Base-by-base conservation (phyloP, 1,284 basidiomycete species). In the Rhodotorula sp. region DNA sequence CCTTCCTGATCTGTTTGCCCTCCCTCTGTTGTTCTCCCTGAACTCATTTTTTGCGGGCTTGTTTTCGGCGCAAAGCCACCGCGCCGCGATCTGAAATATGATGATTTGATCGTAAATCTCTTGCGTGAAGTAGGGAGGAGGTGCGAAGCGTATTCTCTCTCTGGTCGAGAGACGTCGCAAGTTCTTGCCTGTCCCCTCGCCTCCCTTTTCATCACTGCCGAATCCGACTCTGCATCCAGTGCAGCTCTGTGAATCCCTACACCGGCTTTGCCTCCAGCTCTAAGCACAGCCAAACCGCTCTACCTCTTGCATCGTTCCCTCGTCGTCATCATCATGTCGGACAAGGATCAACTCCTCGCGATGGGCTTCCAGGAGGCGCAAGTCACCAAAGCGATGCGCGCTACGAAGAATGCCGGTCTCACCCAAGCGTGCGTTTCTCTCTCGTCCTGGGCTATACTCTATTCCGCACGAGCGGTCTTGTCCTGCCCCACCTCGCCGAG, bases 321-420 rank as follows among this genome's bases (percentile, higher is more conserved):
- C 58, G 57, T 18, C 23, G 59, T n/a, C 29, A 49, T 23, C 62
- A 70, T 63, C 64, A 60, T n/a, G 52, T 54, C 63, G 20, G 72
- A 68, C 56, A 26, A 26, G 23, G 72, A 71, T 2, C 66, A 64
- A 8, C 65, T 74, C 52, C 51, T 68, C 34, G 56, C 64, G n/a
- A 71, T 74, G 67, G 72, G 72, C 20, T 74, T 74, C 67, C 60
- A 65, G 7, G 64, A 64, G 20, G 26, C 57, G 10, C 48, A 64
- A 18, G 65, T 63, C 12, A 23, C 43, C 15, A 59, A 62, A 51
- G 77, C 77, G 0, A n/a, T 77, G 39, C 43, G 20, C 3, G 62
- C 52, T 15, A 64, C 62, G 6, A 60, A 64, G 29, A 59, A 61
- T 52, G 70, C 68, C 14, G 68, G 75, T 14, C 67, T 78, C 14